Evolutionary conservation across 1,139 yeast genomes (phyloP).

Genomic region (Protomyces arabidopsidicola): DNA sequence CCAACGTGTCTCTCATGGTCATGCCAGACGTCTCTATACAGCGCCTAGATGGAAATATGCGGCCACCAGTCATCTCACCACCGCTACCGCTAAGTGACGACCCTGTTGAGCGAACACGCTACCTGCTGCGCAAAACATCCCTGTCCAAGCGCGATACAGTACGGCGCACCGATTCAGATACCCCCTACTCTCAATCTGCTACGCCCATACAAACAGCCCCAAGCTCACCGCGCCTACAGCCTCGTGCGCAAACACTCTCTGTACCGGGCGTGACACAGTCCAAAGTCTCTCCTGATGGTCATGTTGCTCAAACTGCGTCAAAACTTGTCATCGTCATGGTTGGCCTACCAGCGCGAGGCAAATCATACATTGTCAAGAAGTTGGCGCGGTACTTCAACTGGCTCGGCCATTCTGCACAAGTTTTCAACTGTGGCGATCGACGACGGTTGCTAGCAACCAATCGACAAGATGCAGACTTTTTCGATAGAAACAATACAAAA

Average conservation of each 20-base stretch:
- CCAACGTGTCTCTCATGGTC: neutral
- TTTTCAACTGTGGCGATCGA: conserved; percentile 92
- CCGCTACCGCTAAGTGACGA: neutral
- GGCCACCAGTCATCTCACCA: neutral
- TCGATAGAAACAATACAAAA: conserved; percentile 69
- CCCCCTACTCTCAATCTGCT: conserved; percentile 24
- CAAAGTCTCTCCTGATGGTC: conserved; percentile 56
- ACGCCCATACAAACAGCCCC: conserved; percentile 24
- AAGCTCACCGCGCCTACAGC: conserved; percentile 19
- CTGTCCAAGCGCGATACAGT: conserved; percentile 1
- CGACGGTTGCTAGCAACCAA: conserved; percentile 47
- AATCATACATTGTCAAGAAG: conserved; percentile 86
- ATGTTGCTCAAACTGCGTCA: conserved; percentile 20
- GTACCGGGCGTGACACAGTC: conserved; percentile 90
- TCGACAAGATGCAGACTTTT: conserved; percentile 60
- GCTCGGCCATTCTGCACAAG: conserved; percentile 84
- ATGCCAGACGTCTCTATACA: neutral
- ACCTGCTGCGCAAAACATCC: conserved; percentile 20
- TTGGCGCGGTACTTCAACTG: conserved; percentile 82
- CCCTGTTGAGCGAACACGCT: conserved; percentile 18
- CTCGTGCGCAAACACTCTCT: conserved; percentile 55
- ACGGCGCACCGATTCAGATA: conserved; percentile 4
- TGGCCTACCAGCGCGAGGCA: conserved; percentile 89
- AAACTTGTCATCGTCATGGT: conserved; percentile 91
- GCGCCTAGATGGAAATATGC: neutral